A percentile compares a stretch with the other conserved stretches of the same genome.
Conservation (phyloP, 139 green algal genomes). For the Chlorella sp. region DNA sequence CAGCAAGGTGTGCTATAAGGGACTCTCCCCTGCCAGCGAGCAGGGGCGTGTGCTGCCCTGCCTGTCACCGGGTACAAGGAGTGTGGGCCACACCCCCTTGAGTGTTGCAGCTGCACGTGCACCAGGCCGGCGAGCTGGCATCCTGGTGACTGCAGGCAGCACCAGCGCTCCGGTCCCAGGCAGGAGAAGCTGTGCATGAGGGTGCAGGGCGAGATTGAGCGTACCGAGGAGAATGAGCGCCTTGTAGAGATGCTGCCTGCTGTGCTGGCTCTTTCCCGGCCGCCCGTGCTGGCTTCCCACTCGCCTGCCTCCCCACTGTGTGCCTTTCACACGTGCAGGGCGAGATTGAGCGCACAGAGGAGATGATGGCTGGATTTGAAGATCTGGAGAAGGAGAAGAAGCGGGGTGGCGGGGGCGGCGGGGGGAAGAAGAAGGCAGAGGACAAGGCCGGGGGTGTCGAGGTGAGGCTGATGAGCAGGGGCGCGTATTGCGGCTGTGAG, state of each 20-base stretch:
- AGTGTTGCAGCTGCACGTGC: too few relatives aligned
- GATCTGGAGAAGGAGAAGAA: slow-evolving; percentile 8
- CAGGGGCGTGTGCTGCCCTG: not conserved
- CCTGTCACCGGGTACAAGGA: too few relatives aligned
- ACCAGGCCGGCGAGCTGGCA: too few relatives aligned
- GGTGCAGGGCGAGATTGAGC: not conserved
- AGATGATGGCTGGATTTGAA: slow-evolving; percentile 32
- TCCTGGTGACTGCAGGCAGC: too few relatives aligned
- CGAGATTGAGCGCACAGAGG: slow-evolving; percentile 45
- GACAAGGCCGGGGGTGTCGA: not conserved
- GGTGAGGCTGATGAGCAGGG: not conserved
- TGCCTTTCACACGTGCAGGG: slow-evolving; percentile 14
- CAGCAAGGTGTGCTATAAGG: slow-evolving; percentile 44
- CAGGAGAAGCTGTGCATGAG: not conserved
- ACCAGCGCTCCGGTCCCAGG: too few relatives aligned
- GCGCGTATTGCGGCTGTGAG: not conserved
- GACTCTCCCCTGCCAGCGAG: too few relatives aligned
- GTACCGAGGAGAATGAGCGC: too few relatives aligned
- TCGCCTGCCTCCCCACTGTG: not conserved
- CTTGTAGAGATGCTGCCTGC: not conserved
- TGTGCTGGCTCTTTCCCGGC: not conserved
- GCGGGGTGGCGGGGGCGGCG: not conserved
- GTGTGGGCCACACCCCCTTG: too few relatives aligned
- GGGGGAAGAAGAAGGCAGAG: slow-evolving; percentile 15
- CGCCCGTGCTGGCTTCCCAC: not conserved